Conservation (phyloP, 495 filamentous ascomycete genomes). For the Penicillium dipodomyicola region DNA sequence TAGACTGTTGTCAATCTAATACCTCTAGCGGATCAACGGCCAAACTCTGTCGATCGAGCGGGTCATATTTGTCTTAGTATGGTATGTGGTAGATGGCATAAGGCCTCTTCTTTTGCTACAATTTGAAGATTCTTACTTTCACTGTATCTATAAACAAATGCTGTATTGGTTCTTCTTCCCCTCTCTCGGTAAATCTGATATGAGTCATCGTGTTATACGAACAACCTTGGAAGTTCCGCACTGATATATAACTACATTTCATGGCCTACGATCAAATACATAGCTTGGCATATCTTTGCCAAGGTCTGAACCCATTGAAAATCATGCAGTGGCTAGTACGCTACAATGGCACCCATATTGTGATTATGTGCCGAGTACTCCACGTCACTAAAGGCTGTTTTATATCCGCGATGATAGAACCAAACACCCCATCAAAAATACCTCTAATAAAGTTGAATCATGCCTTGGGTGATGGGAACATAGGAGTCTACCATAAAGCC, state of each 20-base stretch:
- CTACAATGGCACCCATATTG: too few relatives aligned
- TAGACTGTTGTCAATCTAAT: neutral
- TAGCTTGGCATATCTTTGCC: too few relatives aligned
- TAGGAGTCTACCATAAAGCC: neutral
- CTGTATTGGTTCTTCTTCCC: neutral
- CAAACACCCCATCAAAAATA: too few relatives aligned
- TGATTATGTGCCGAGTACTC: constrained; percentile 14
- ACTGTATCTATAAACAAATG: neutral
- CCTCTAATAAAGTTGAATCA: too few relatives aligned
- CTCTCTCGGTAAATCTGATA: neutral
- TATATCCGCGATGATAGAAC: too few relatives aligned
- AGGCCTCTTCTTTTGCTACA: neutral
- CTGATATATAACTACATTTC: neutral
- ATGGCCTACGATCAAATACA: too few relatives aligned
- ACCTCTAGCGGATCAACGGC: neutral
- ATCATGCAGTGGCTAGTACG: too few relatives aligned
- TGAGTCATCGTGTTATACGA: neutral
- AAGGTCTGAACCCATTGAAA: too few relatives aligned
- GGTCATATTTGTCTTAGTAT: neutral
- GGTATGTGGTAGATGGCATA: neutral
- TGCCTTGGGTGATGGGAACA: neutral
- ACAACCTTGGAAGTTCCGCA: neutral
- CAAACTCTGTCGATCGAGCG: neutral
- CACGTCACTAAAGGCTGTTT: neutral
- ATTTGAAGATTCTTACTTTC: neutral